These are phyloP conservation scores for Coemansia sp. DNA, from an alignment of 192 early-diverging fungal species.

Conservation along the genomic window DNA sequence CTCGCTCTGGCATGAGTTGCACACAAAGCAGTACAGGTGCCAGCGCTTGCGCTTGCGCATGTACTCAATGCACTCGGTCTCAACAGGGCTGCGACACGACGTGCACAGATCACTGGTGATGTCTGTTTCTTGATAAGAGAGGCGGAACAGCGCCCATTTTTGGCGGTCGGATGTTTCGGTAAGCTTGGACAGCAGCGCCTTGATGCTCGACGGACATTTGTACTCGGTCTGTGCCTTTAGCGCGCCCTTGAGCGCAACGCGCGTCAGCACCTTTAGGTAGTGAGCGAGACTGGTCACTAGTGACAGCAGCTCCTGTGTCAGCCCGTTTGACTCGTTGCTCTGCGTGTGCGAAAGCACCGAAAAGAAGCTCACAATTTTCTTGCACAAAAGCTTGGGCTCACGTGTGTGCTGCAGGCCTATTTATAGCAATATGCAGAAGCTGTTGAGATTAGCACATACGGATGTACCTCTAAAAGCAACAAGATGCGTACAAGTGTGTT, in stretches of 20 bases:
- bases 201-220: conserved; percentile 49
- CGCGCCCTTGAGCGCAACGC: conserved; percentile 83
- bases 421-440: background rate
- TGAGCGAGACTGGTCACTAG: conserved; percentile 90
- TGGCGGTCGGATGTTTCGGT: conserved; percentile 64
- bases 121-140: conserved; percentile 58
- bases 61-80: conserved; percentile 83
- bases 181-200: conserved; percentile 76
- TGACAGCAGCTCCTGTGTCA: conserved; percentile 85
- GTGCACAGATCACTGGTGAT: conserved; percentile 81
- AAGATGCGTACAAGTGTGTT: background rate
- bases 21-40: conserved; percentile 84
- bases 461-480: conserved; percentile 3
- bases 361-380: conserved; percentile 94
- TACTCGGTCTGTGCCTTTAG: conserved; percentile 64
- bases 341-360: conserved; percentile 80
- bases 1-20: conserved; percentile 62
- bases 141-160: conserved; percentile 48
- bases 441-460: background rate
- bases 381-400: conserved; percentile 95
- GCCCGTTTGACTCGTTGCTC: conserved; percentile 50
- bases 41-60: conserved; percentile 61
- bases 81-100: conserved; percentile 73
- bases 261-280: conserved; percentile 87
- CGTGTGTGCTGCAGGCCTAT: conserved; percentile 69